These are phyloP conservation scores for Fomitopsis pinicola DNA, from an alignment of 1,284 basidiomycete species.

Conservation along the genomic window DNA sequence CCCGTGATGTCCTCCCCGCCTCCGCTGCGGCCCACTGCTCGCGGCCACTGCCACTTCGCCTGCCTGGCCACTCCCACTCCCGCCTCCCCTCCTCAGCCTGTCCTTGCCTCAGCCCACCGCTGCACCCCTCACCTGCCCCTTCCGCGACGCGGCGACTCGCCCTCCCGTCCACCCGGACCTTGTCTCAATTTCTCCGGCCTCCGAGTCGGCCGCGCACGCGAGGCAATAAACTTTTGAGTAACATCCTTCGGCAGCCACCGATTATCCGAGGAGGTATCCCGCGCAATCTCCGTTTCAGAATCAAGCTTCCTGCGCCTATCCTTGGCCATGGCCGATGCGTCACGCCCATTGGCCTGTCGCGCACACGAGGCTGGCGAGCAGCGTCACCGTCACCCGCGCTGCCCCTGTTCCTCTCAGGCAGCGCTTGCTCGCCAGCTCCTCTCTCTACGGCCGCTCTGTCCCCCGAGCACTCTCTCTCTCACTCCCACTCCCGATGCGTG, in stretches of 20 bases:
- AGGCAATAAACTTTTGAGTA: constrained; percentile 26
- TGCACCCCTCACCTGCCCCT: background rate
- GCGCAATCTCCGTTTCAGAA: constrained; percentile 22
- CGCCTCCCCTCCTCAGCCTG: background rate
- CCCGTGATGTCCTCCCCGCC: constrained; percentile 18
- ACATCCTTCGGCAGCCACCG: constrained; percentile 7
- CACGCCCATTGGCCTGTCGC: background rate
- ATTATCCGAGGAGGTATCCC: constrained; percentile 8
- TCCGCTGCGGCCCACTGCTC: background rate
- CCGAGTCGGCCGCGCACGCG: constrained; percentile 14
- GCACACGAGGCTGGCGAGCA: background rate
- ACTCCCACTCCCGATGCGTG: background rate
- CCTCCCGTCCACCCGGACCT: constrained; percentile 9
- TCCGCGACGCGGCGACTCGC: background rate
- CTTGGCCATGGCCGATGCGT: background rate
- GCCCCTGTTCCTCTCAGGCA: background rate
- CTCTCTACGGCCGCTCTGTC: background rate
- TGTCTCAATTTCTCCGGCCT: constrained; percentile 5
- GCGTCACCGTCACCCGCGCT: background rate
- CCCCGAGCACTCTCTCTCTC: background rate
- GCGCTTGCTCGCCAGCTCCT: background rate
- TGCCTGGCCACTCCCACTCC: background rate
- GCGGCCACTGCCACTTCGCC: background rate
- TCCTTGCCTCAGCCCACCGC: too few species aligned
- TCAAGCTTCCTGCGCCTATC: background rate